Evolutionary conservation across 2,329 filamentous ascomycete genomes (phyloP).

Genomic region (Stachybotrys elegans): DNA sequence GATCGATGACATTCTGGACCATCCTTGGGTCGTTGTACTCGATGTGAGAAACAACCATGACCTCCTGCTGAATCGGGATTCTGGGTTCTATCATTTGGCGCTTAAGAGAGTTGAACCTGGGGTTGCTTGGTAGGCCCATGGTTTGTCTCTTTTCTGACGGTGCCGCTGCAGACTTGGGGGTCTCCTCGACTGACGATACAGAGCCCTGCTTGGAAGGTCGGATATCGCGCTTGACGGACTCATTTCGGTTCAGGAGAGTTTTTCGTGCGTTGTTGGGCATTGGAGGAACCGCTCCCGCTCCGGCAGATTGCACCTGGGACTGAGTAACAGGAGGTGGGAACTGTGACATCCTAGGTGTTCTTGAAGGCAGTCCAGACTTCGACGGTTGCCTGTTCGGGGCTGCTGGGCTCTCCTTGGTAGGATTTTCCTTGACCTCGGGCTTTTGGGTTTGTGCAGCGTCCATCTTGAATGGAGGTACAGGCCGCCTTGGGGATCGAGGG

Average conservation of each 20-base stretch:
- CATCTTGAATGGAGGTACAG: too few species aligned
- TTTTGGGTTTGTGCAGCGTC: too few species aligned
- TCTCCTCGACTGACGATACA: conserved; percentile 11
- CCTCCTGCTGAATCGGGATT: conserved; percentile 35
- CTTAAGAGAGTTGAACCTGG: conserved; percentile 32
- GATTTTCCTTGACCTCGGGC: too few species aligned
- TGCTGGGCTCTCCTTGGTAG: too few species aligned
- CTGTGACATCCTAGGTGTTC: too few species aligned
- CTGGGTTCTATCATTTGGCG: conserved; percentile 19
- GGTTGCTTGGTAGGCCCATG: conserved; percentile 43
- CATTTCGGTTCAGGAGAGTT: conserved; percentile 23
- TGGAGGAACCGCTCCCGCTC: too few species aligned
- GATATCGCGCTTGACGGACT: conserved; percentile 23
- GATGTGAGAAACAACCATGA: conserved; percentile 53
- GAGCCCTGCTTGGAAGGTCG: conserved; percentile 24
- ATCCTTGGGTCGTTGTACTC: conserved; percentile 46
- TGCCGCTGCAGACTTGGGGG: conserved; percentile 21
- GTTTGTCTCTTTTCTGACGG: conserved; percentile 39
- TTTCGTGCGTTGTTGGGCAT: conserved; percentile 6
- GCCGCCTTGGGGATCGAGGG: too few species aligned
- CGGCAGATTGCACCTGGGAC: too few species aligned
- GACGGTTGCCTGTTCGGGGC: too few species aligned
- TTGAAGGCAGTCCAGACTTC: too few species aligned
- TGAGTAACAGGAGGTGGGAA: too few species aligned
- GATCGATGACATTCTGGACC: conserved; percentile 45